Percentiles rank a stretch among this genome's conserved stretches.
These are phyloP conservation scores for Pleodorina starrii DNA, from an alignment of 139 green algal species.

Conservation along the genomic window DNA sequence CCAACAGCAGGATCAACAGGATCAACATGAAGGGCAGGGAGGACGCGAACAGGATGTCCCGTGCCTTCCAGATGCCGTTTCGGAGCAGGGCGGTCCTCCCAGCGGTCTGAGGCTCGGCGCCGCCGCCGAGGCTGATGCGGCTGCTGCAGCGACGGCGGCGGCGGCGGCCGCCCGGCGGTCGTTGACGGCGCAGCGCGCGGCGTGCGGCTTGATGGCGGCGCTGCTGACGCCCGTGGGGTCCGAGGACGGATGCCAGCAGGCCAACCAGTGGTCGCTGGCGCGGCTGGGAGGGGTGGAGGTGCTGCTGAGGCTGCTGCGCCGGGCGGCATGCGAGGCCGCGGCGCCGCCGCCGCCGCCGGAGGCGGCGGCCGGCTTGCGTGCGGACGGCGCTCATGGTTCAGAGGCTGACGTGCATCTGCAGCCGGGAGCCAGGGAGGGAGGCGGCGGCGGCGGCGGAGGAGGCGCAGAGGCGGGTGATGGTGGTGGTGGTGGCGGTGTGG, in stretches of 20 bases:
- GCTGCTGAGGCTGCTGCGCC: conserved; percentile 5
- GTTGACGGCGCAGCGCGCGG: background rate
- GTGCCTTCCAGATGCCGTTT: no score
- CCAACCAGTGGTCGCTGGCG: conserved; percentile 37
- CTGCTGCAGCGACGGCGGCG: background rate
- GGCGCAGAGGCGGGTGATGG: background rate
- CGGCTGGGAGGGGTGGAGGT: conserved; percentile 28
- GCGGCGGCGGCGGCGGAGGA: background rate
- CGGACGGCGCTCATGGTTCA: no score
- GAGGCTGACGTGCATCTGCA: background rate
- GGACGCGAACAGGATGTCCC: no score
- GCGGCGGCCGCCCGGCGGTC: background rate
- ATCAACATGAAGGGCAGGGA: no score
- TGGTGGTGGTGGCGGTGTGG: background rate
- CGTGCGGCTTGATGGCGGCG: background rate
- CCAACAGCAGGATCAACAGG: no score
- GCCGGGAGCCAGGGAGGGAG: background rate
- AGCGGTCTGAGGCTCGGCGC: background rate
- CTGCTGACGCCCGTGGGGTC: background rate
- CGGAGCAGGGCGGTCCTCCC: background rate
- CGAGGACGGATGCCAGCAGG: background rate
- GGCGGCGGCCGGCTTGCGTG: no score
- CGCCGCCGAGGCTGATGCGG: background rate
- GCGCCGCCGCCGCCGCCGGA: no score
- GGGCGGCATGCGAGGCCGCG: background rate